Evolutionary conservation across 2,329 filamentous ascomycete species (phyloP).

Genomic region (Exophiala mesophila): DNA sequence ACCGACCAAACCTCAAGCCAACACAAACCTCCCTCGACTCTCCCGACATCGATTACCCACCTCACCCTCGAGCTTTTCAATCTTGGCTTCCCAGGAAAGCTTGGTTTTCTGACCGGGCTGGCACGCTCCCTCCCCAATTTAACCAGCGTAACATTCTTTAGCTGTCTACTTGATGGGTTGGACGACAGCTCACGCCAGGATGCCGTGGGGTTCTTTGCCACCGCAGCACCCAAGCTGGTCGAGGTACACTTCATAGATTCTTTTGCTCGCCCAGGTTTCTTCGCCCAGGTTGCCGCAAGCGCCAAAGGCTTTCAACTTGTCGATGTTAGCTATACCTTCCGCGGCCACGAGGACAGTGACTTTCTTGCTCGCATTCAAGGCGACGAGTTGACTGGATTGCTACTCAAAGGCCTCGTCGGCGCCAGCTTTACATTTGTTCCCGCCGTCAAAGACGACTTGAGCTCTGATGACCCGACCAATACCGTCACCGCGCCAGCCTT

Average conservation of each 20-base stretch:
- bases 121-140: conserved; percentile 38
- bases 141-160: conserved; percentile 42
- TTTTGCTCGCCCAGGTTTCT: conserved; percentile 41
- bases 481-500: conserved; percentile 10
- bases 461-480: conserved; percentile 4
- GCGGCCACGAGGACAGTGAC: conserved; percentile 39
- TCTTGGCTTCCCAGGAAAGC: conserved; percentile 39
- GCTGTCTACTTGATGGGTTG: conserved; percentile 43
- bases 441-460: conserved; percentile 11
- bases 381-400: conserved; percentile 18
- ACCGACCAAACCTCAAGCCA: conserved; percentile 21
- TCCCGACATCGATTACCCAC: conserved; percentile 39
- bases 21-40: conserved; percentile 27
- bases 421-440: conserved; percentile 20
- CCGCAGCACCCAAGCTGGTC: conserved; percentile 30
- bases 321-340: conserved; percentile 45
- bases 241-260: conserved; percentile 47
- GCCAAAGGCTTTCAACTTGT: conserved; percentile 37
- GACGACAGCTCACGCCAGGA: conserved; percentile 36
- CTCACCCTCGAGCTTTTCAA: conserved; percentile 48
- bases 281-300: conserved; percentile 25
- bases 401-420: conserved; percentile 16
- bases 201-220: conserved; percentile 39
- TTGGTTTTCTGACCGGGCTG: conserved; percentile 39
- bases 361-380: conserved; percentile 38